Conservation (phyloP, 139 green algal species). For the Chlamydomonas incerta region DNA sequence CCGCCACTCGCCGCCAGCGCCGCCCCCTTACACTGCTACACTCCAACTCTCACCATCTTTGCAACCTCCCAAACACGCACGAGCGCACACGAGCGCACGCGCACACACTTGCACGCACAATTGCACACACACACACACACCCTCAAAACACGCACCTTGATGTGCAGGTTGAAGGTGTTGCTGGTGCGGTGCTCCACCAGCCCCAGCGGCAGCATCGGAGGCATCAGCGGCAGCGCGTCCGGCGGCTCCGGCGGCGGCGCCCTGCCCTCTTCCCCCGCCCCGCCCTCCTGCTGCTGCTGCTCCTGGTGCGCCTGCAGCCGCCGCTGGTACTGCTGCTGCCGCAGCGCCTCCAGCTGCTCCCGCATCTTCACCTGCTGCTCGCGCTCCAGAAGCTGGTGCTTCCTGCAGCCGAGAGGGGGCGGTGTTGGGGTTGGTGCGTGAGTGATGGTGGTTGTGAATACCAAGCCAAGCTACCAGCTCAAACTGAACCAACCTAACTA, state of each 20-base stretch:
- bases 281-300: not conserved
- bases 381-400: constrained; percentile 25
- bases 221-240: not conserved
- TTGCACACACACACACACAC: no score
- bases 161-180: constrained; percentile 41
- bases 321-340: not conserved
- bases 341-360: constrained; percentile 14
- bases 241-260: not conserved
- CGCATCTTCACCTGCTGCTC: constrained; percentile 13
- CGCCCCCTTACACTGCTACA: no score
- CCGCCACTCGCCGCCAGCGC: no score
- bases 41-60: no score
- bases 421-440: no score
- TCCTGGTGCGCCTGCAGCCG: not conserved
- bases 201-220: not conserved
- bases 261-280: not conserved
- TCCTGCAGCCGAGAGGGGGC: not conserved
- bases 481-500: no score
- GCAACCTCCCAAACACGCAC: no score
- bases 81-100: no score
- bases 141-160: not conserved
- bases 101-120: no score
- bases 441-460: no score
- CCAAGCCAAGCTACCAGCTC: no score
- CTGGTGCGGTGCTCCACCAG: constrained; percentile 26